Percentiles rank a stretch among this genome's conserved stretches.
Evolutionary conservation across 768 basidiomycete genomes (phyloP).

Genomic region (Pleurotus sapidus): DNA sequence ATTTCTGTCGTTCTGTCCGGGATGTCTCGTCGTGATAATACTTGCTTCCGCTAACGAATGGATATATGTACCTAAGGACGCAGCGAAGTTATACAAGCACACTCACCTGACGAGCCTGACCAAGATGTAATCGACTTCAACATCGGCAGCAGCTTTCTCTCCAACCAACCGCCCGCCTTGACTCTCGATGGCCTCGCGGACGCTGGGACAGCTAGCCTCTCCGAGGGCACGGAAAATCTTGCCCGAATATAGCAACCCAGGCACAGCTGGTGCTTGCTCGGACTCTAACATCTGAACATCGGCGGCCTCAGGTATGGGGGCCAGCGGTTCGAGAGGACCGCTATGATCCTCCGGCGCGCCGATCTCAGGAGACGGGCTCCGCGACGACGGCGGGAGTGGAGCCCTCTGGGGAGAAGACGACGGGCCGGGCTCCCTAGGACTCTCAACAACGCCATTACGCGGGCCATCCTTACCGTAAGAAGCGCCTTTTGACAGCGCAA

Average conservation of each 20-base stretch:
- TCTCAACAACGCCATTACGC: background rate
- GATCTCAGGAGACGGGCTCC: background rate
- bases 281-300: background rate
- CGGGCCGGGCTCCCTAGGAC: conserved; percentile 12
- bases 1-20: conserved; percentile 42
- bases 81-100: background rate
- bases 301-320: background rate
- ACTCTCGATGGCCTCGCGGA: conserved; percentile 58
- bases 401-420: conserved; percentile 5
- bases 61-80: background rate
- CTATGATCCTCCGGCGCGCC: background rate
- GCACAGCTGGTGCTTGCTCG: conserved; percentile 10
- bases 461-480: background rate
- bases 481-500: conserved; percentile 2
- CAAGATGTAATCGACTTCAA: conserved; percentile 60
- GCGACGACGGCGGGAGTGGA: conserved; percentile 3
- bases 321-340: background rate
- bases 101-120: conserved; percentile 73
- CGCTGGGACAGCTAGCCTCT: conserved; percentile 58
- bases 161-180: conserved; percentile 51
- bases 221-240: conserved; percentile 59
- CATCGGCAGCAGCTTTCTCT: conserved; percentile 37
- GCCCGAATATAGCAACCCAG: conserved; percentile 47
- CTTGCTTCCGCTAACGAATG: conserved; percentile 59
- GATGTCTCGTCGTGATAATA: conserved; percentile 59